A percentile compares a stretch with the other conserved stretches of the same genome.
These are phyloP conservation scores for Coleophoma eucalyptorum DNA, from an alignment of 2,329 filamentous ascomycete species.

Conservation along the genomic window DNA sequence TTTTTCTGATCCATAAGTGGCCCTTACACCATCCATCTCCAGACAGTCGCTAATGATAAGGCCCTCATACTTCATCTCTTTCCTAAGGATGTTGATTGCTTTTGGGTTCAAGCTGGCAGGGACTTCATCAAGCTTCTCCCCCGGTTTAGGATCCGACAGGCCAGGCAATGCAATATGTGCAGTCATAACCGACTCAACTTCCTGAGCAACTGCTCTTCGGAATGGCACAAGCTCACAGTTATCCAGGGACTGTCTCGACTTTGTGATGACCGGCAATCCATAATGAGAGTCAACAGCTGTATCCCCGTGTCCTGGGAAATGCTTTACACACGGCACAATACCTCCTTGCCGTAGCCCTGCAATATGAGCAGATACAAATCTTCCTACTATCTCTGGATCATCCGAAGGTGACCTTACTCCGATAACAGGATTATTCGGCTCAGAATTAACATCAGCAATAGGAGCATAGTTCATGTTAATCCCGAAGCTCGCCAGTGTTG, in stretches of 20 bases:
- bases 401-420: conserved; percentile 38
- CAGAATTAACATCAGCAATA: conserved; percentile 38
- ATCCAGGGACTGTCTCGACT: conserved; percentile 32
- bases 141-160: conserved; percentile 13
- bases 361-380: conserved; percentile 33
- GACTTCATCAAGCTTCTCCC: conserved; percentile 15
- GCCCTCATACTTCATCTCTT: conserved; percentile 38
- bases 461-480: conserved; percentile 43
- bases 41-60: conserved; percentile 40
- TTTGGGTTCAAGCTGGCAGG: conserved; percentile 35
- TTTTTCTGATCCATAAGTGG: conserved; percentile 35
- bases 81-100: conserved; percentile 32
- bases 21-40: conserved; percentile 38
- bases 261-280: conserved; percentile 34
- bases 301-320: conserved; percentile 41
- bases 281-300: conserved; percentile 40
- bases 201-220: conserved; percentile 34
- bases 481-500: conserved; percentile 32
- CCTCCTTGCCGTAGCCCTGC: conserved; percentile 33
- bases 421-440: conserved; percentile 38
- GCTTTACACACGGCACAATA: conserved; percentile 37
- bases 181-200: conserved; percentile 39
- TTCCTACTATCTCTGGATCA: conserved; percentile 35
- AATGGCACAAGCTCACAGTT: conserved; percentile 38
- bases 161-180: conserved; percentile 37